Base-by-base conservation (phyloP, 2,329 filamentous ascomycete species). In the Aspergillus sp. region DNA sequence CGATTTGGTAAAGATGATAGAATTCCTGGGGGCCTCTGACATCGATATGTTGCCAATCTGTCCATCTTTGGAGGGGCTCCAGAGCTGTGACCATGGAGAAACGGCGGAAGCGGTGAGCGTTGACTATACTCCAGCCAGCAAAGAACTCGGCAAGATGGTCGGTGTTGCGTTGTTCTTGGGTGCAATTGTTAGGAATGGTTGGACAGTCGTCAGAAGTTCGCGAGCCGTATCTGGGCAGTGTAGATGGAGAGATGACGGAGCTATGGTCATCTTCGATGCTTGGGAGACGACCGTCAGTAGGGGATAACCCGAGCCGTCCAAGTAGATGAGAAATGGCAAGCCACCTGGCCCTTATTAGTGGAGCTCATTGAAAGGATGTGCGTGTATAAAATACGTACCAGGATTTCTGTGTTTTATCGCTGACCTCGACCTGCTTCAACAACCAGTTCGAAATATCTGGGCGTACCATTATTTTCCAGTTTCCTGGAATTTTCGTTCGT, bases 71-170 rank as follows among this genome's bases (percentile, higher is more conserved):
- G 11, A 66, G 59, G 4, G 65, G 67, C 21, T 63, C 61, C 7
- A 61, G 39, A 8, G 61, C 41, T 4, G 70, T 70, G 14, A 75
- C 45, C 3, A 75, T 66, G 25, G 67, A 21, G 25, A 75, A 75
- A 8, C 66, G 67, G 7, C 73, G 68, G 49, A 72, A 73, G 7
- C 65, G 65, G 15, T 72, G 58, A 4, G 62, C 62, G 49, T 76
- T 66, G 12, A 72, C 54, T 6, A 75, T 54, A 2, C 64, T 62
- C 73, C 73, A 77, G 8, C 73, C 74, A 1, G 74, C 71, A 46
- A 76, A 76, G 31, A 73, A 70, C 53, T 77, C 73, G 6, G 72
- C 65, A 2, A 78, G 64, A 53, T 73, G 71, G 45, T 77, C 74
- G 8, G 71, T 62, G 39, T 76, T 64, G 23, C 68, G 64, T 23